Evolutionary conservation across 768 basidiomycete genomes (phyloP).

Genomic region (Mycena sanguinolenta): DNA sequence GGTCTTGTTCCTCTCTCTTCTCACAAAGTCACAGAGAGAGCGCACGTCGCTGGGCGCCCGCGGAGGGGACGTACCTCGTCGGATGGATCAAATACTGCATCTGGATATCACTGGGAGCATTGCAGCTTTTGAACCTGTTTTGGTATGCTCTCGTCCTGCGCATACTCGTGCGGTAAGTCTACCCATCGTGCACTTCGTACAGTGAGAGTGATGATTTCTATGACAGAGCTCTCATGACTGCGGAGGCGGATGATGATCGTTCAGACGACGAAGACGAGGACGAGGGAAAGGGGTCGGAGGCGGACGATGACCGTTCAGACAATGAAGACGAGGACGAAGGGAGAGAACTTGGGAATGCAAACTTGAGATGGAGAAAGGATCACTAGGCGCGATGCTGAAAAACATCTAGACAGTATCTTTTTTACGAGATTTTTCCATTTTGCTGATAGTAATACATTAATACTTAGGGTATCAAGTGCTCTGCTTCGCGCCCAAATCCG

Average conservation of each 20-base stretch:
- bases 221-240: neutral
- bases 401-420: too few species aligned
- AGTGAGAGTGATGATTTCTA: neutral
- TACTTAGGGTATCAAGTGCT: too few species aligned
- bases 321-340: too few species aligned
- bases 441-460: too few species aligned
- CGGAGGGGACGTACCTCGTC: neutral
- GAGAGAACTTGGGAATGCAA: too few species aligned
- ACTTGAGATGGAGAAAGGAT: too few species aligned
- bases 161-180: neutral
- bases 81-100: neutral
- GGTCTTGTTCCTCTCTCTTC: neutral
- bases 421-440: too few species aligned
- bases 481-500: conserved; percentile 17
- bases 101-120: neutral
- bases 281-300: neutral
- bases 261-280: neutral
- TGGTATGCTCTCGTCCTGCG: neutral
- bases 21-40: neutral
- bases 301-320: too few species aligned
- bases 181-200: neutral
- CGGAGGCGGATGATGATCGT: neutral
- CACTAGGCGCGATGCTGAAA: too few species aligned
- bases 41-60: neutral
- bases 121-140: neutral